Evolutionary conservation across 1,139 yeast genomes (phyloP), one percentile per base, ranked within the genome.

Genomic region (Candida tetrigidarum): DNA sequence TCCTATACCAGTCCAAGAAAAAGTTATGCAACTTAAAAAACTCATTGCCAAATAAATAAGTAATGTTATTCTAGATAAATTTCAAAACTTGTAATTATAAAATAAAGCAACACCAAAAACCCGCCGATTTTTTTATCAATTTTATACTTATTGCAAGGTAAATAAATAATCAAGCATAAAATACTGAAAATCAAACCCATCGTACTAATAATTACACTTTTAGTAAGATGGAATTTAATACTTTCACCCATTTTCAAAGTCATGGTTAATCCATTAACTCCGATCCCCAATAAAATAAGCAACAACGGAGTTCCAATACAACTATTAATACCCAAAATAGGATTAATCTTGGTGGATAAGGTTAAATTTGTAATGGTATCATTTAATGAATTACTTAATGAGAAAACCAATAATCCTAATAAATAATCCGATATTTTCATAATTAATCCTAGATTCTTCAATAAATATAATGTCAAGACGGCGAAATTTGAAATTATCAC

Each of bases 231-330:
- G 44, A 71, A 64, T 7, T 48, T 50, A 36, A 71, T 56, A n/a
- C 52, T 43, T 6, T 36, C 41, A 8, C 46, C 50, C 4, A 47
- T 38, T 33, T 41, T 39, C n/a, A 41, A 16, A 9, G 48, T 45
- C 1, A 53, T 47, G 5, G 58, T 48, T 12, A 61, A 42, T 18
- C 75, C 74, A 56, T 72, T 73, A 10, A 64, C 54, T 0, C 79
- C 78, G 15, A 74, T 56, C 0, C 78, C 79, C 10, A 73, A 54
- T 44, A 73, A 54, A 2, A 71, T 66, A 12, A 68, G 54, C 11
- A 74, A 53, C 18, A 72, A 56, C 2, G 78, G 78, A 0, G 79
- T 69, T 0, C 78, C 78, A 37, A 74, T 55, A 50, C 77, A 71
- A 1, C 78, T 60, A 51, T 70, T 70, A 7, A 73, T 54, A 1